Base-by-base conservation (phyloP, 2,329 filamentous ascomycete genomes). In the Aspergillus proliferans region DNA sequence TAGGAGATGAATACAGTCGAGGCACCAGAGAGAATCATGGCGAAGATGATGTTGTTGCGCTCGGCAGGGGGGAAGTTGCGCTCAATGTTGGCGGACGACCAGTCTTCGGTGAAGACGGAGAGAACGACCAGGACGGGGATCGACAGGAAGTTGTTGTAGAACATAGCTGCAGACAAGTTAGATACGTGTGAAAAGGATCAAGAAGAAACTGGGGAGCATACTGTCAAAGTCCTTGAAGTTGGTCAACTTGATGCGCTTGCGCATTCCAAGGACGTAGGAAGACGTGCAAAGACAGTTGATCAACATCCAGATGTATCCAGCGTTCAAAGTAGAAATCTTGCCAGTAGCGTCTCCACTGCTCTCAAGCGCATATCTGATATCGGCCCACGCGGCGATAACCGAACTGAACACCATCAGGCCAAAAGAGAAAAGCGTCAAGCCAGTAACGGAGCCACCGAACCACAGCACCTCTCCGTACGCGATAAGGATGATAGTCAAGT, bases 201-300 rank as follows among this genome's bases (percentile, higher is more conserved):
- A 33, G 19, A 42, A 12, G 22, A 43, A 19, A 42, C 34, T 48
- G 33, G 15, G 40, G 10, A 41, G 84, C 92, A 74, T 80, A 96
- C 92, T 95, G 71, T 98, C 93, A 78, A 94, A 97, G 70, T 97
- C 93, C 80, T 95, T 96, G 76, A 98, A 97, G 79, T 95, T 96
- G 77, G 95, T 96, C 74, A 94, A 83, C 85, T 97, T 97, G 71
- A 98, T 97, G 58, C 94, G 86, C 80, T 97, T 97, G 68, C 93
- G 86, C 92, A 96, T 97, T 59, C 87, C 82, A 55, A 98, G 75
- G 43, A 97, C 78, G 63, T 95, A 97, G 19, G 88, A 82, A 1
- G 93, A 89, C 24, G 88, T 92, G 78, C 90, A 96, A 68, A 97
- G 82, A 63, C 95, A 95, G 72, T 98, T 98, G 73, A 95, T 76